Conservation (phyloP, 208 protist genomes). For the Herpetomonas tarakana region DNA sequence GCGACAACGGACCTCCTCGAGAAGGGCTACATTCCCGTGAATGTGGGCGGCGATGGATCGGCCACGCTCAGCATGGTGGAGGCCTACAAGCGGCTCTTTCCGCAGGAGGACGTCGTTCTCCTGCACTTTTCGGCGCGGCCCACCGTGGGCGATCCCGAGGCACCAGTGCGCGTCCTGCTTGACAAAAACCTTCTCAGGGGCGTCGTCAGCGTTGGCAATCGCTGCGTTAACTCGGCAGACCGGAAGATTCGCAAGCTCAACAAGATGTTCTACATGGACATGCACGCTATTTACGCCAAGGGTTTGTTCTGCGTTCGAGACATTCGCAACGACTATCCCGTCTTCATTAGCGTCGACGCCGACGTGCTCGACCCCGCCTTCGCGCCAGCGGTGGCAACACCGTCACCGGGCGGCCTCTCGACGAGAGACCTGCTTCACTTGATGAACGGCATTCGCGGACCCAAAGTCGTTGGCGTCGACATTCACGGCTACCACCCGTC, state of each 20-base stretch:
- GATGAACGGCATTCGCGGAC: slow-evolving; percentile 66
- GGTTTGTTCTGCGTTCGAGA: slow-evolving; percentile 81
- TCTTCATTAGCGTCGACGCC: slow-evolving; percentile 80
- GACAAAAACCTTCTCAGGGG: slow-evolving; percentile 74
- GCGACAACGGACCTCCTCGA: slow-evolving; percentile 66
- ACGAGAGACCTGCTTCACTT: slow-evolving; percentile 82
- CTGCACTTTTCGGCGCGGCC: slow-evolving; percentile 71
- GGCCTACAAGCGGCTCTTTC: slow-evolving; percentile 74
- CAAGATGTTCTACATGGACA: slow-evolving; percentile 86
- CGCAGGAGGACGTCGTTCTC: slow-evolving; percentile 67
- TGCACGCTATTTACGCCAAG: slow-evolving; percentile 85
- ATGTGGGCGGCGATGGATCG: slow-evolving; percentile 65
- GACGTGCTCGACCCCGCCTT: slow-evolving; percentile 76
- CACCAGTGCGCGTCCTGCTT: slow-evolving; percentile 60
- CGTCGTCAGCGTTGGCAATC: slow-evolving; percentile 77
- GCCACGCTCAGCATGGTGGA: slow-evolving; percentile 78
- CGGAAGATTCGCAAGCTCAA: slow-evolving; percentile 73
- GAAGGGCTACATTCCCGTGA: slow-evolving; percentile 79
- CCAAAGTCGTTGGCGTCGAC: slow-evolving; percentile 78
- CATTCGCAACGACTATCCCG: slow-evolving; percentile 82
- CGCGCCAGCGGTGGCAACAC: slow-evolving; percentile 53
- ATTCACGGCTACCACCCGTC: slow-evolving; percentile 65
- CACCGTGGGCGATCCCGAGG: slow-evolving; percentile 19
- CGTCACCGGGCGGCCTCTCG: slow-evolving; percentile 62
- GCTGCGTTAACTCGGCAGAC: slow-evolving; percentile 55